phyloP scores from a whole-genome alignment of 2,329 filamentous ascomycete genomes.

The Paracoccidioides lutzii region DNA sequence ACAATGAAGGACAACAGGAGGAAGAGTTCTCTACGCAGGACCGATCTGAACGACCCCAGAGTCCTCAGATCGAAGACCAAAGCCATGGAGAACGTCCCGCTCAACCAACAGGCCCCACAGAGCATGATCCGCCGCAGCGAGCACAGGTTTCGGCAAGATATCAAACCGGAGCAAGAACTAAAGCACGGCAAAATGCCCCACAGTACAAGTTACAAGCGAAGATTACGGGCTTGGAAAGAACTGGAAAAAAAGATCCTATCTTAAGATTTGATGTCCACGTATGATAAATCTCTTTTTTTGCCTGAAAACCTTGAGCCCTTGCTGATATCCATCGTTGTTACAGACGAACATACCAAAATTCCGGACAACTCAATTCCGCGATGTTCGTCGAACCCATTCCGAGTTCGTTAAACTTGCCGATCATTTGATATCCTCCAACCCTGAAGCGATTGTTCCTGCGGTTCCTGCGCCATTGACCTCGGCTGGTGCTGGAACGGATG shows the following conservation, averaged over 20 bases:
- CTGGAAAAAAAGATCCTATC: conserved; percentile 89
- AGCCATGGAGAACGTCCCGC: conserved; percentile 22
- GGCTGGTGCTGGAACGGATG: conserved; percentile 87
- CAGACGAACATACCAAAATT: conserved; percentile 98
- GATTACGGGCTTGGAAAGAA: conserved; percentile 83
- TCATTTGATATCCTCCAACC: conserved; percentile 93
- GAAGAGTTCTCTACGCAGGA: conserved; percentile 22
- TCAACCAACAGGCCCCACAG: conserved; percentile 17
- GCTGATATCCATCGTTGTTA: background rate
- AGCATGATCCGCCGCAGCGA: conserved; percentile 21
- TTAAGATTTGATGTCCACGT: conserved; percentile 94
- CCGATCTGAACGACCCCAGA: conserved; percentile 31
- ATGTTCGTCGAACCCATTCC: conserved; percentile 86
- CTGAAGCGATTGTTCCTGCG: conserved; percentile 84
- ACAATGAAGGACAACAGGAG: conserved; percentile 8
- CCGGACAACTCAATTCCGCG: conserved; percentile 93
- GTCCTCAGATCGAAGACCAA: conserved; percentile 26
- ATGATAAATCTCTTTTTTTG: conserved; percentile 27
- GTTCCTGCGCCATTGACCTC: conserved; percentile 91
- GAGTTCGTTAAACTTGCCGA: conserved; percentile 95
- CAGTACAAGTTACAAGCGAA: conserved; percentile 84
- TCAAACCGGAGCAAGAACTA: conserved; percentile 29
- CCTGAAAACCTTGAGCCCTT: background rate
- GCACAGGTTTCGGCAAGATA: conserved; percentile 36
- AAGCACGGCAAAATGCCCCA: conserved; percentile 41